Evolutionary conservation across 345 rosid species (phyloP), one percentile per base, ranked within the genome.

Genomic region (Pistacia vera): DNA sequence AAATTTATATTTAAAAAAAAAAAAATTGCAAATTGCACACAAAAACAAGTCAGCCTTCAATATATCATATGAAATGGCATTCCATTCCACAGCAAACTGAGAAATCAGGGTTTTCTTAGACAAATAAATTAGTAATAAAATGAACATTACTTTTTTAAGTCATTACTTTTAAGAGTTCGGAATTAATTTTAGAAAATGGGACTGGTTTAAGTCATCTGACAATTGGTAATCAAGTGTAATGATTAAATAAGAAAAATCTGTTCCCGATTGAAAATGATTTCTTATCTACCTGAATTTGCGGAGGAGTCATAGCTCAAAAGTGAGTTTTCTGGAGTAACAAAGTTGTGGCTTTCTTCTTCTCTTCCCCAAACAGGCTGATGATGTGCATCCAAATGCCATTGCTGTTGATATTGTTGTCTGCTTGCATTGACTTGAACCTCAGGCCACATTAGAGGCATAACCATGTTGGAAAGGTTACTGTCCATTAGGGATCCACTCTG

Each of bases 401-500:
- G 94, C 60, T 85, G 97, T 56, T 83, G 90, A 81, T 71, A 88
- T 11, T 86, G 91, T 78, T 90, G 97, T 84, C 89, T 72, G 82
- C 76, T 90, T 68, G 83, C 90, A 3, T 61, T 84, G 66, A 69
- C 82, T 76, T 83, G 88, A 69, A 82, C 83, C 73, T 90, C 94
- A 57, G 97, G 87, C 93, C 93, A 89, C 81, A 83, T 83, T 18
- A 80, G 73, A 78, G 95, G 97, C 90, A 86, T 81, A 62, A 78
- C 75, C 86, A 89, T 86, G 80, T 85, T 67, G 33, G 84, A 81
- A 72, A 89, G 89, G 85, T 84, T 90, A 75, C 90, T 77, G 11
- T 92, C 98, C 74, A 86, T 80, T 66, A 89, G 68, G 57, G 94
- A 83, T 79, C 88, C 95, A 61, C 75, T 81, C 98, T 97, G 84